Evolutionary conservation across 164 flowering plant species (phyloP).

Genomic region (Stephania yunnanensis): DNA sequence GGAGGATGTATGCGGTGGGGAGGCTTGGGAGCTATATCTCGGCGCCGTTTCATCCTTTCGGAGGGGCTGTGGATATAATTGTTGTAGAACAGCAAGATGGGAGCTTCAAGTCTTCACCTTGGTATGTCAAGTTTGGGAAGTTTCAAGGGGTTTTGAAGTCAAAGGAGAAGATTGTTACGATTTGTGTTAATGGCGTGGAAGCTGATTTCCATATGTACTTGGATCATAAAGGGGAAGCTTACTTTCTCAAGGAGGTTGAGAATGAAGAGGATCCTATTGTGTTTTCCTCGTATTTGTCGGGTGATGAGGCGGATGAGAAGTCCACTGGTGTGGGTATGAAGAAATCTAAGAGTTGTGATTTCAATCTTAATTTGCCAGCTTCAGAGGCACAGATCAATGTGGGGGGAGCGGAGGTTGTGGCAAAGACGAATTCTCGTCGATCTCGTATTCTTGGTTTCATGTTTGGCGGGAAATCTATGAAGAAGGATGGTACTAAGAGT

Average conservation of each 20-base stretch:
- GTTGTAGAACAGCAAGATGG: slow-evolving; percentile 93
- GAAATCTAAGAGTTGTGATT: slow-evolving; percentile 40
- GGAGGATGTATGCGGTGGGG: slow-evolving; percentile 57
- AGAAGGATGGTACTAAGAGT: slow-evolving; percentile 20
- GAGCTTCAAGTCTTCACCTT: slow-evolving; percentile 83
- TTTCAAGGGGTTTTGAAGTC: slow-evolving; percentile 92
- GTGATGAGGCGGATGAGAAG: slow-evolving; percentile 53
- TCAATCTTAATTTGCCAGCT: slow-evolving; percentile 20
- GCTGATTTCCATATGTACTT: slow-evolving; percentile 76
- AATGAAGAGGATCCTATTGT: slow-evolving; percentile 34
- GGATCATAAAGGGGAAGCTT: slow-evolving; percentile 88
- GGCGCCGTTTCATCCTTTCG: slow-evolving; percentile 89
- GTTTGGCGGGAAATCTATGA: slow-evolving; percentile 52
- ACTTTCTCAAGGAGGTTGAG: slow-evolving; percentile 70
- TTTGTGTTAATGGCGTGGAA: slow-evolving; percentile 69
- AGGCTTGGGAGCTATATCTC: slow-evolving; percentile 71
- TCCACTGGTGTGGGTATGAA: slow-evolving; percentile 16
- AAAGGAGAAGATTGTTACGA: slow-evolving; percentile 59
- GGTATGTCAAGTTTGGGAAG: slow-evolving; percentile 95
- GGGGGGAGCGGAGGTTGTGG: slow-evolving; percentile 32
- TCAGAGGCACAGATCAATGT: slow-evolving; percentile 23
- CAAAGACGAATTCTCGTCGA: slow-evolving; percentile 38
- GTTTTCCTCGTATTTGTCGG: slow-evolving; percentile 42
- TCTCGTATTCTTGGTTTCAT: slow-evolving; percentile 55
- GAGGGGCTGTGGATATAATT: slow-evolving; percentile 95